Conservation (phyloP, 2,329 filamentous ascomycete species). For the Didymella keratinophila region DNA sequence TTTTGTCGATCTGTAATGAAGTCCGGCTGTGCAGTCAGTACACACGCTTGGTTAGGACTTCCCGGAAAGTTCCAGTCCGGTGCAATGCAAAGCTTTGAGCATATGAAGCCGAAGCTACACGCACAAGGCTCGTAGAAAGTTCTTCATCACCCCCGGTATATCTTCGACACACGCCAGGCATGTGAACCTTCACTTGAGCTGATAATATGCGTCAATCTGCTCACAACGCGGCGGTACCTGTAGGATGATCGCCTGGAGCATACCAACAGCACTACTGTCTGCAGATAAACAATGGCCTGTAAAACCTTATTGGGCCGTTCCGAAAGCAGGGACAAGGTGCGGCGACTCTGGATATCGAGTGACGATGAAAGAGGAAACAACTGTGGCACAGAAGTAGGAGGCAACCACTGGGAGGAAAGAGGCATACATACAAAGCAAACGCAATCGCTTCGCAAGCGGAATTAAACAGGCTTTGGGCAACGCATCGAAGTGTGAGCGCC, state of each 20-base stretch:
- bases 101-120: background rate
- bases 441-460: too few species aligned
- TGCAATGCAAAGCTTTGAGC: background rate
- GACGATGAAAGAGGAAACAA: background rate
- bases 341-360: too few species aligned
- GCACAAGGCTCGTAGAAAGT: background rate
- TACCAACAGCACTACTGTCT: background rate
- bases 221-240: background rate
- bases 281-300: background rate
- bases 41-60: background rate
- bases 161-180: background rate
- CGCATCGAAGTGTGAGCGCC: too few species aligned
- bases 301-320: background rate
- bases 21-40: background rate
- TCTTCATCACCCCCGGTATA: background rate
- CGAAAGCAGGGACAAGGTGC: too few species aligned
- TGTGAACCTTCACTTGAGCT: background rate
- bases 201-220: too few species aligned
- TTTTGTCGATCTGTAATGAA: background rate
- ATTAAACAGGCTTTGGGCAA: too few species aligned
- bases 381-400: too few species aligned
- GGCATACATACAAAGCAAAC: too few species aligned
- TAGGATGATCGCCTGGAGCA: background rate
- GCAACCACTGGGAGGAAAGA: too few species aligned
- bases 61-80: background rate